Percentiles rank a stretch among this genome's conserved stretches.
phyloP scores from a whole-genome alignment of 2,329 filamentous ascomycete species.

The Botrytis galanthina region DNA sequence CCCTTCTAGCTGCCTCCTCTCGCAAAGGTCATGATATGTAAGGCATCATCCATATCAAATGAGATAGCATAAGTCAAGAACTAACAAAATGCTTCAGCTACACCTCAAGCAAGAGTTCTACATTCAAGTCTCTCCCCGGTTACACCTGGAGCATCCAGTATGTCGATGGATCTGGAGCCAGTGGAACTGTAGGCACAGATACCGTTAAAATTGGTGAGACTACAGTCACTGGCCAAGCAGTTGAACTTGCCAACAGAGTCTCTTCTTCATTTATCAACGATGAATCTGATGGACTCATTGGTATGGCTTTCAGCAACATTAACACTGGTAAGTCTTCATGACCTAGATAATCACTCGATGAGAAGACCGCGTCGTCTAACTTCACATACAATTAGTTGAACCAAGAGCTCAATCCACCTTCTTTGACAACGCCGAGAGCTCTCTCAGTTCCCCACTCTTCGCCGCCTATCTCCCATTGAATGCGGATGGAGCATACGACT shows the following conservation, averaged over 20 bases:
- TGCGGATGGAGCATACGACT: conserved; percentile 50
- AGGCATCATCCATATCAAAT: not conserved
- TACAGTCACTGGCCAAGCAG: conserved; percentile 35
- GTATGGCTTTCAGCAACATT: conserved; percentile 47
- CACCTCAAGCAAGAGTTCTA: conserved; percentile 30
- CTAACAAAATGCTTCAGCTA: conserved; percentile 29
- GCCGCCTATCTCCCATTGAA: conserved; percentile 52
- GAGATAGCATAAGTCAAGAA: not conserved
- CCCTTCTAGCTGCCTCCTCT: conserved; percentile 25
- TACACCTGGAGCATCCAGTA: conserved; percentile 37
- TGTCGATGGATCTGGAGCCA: conserved; percentile 40
- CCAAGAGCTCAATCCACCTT: conserved; percentile 35
- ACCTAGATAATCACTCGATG: not conserved
- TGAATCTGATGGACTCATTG: conserved; percentile 57
- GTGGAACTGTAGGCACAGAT: conserved; percentile 37
- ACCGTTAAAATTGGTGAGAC: conserved; percentile 38
- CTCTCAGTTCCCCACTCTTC: conserved; percentile 47
- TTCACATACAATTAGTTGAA: conserved; percentile 21
- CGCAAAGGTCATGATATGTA: conserved; percentile 17
- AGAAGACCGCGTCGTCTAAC: not conserved
- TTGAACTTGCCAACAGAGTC: conserved; percentile 37
- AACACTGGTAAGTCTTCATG: conserved; percentile 31
- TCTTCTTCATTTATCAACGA: conserved; percentile 38
- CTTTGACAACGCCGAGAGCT: conserved; percentile 36
- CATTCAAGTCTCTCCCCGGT: conserved; percentile 31